Base-by-base conservation (phyloP, 306 rosid species). In the Rosa rugosa region DNA sequence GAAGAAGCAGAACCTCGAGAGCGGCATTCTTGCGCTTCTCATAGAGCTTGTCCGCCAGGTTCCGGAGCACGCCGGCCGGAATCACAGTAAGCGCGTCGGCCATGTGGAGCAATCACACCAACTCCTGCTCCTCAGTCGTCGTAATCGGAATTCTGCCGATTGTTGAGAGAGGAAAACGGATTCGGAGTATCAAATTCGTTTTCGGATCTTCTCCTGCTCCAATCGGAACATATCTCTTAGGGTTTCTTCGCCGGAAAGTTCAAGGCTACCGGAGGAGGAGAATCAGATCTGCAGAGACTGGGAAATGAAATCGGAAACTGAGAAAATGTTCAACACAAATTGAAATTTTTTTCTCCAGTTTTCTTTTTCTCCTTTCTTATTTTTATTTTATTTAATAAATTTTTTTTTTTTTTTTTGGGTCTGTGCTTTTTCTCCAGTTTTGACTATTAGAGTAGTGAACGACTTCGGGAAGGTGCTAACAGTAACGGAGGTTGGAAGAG, bases 1-100 rank as follows among this genome's bases (percentile, higher is more conserved):
- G 83, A 69, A n/a, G 41, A 40, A 50, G 60, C 27, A 83, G 64
- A 31, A 96, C 99, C 93, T 96, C 98, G 80, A 93, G 90, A 56
- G 99, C 99, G 68, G 99, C 99, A 88, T 93, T 96, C 82, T 96
- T 96, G 80, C 99, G 98, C 87, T 91, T 96, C 92, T 96, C 99
- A 44, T 96, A 96, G 73, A 93, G 94, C 85, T 96, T 93, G 85
- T 96, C 99, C 72, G 99, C 81, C 62, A 96, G 96, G 83, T 96
- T 96, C 41, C 99, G 99, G 51, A 93, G 91, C 75, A 91, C 94
- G 13, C 87, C 85, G 40, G 97, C 79, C 47, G 98, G 91, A 86
- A 93, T 57, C 81, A 83, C 87, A 72, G 89, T 70, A 20, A 85
- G 81, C 80, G 85, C 96, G 78, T 93, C 99, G 50, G 90, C 92